Percentiles rank a stretch among this genome's conserved stretches.
These are phyloP conservation scores for Linderina pennispora DNA, from an alignment of 192 early-diverging fungal genomes.

Conservation along the genomic window DNA sequence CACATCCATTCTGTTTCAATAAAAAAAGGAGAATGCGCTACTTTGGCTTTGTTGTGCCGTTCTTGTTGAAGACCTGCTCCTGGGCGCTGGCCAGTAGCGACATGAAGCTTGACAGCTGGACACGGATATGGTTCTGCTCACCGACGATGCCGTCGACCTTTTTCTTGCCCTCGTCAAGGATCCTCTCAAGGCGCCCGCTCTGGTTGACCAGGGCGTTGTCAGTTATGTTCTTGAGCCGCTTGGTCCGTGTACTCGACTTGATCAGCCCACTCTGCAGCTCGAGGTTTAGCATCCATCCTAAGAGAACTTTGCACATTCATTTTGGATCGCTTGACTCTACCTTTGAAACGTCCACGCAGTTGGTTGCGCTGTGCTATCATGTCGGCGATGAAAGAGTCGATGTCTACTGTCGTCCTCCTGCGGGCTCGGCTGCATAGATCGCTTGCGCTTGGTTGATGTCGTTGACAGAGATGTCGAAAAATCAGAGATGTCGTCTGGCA, in stretches of 20 bases:
- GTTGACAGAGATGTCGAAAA: too few relatives aligned
- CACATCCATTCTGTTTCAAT: too few relatives aligned
- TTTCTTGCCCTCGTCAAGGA: slow-evolving; percentile 19
- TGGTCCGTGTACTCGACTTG: slow-evolving; percentile 13
- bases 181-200: slow-evolving; percentile 28
- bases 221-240: slow-evolving; percentile 16
- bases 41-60: too few relatives aligned
- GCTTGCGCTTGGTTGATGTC: not conserved
- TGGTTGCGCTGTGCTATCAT: slow-evolving; percentile 30
- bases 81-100: slow-evolving; percentile 37
- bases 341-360: slow-evolving; percentile 38
- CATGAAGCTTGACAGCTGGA: slow-evolving; percentile 29
- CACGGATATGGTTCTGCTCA: slow-evolving; percentile 26
- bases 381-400: slow-evolving; percentile 16
- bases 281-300: too few relatives aligned
- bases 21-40: too few relatives aligned
- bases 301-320: too few relatives aligned
- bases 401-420: too few relatives aligned
- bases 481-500: too few relatives aligned
- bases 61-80: slow-evolving; percentile 31
- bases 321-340: not conserved
- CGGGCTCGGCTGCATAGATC: too few relatives aligned
- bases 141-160: slow-evolving; percentile 20
- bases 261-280: slow-evolving; percentile 30
- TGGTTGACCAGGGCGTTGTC: slow-evolving; percentile 44